Conservation (phyloP, 2,329 filamentous ascomycete genomes). For the Penicillium sp. region DNA sequence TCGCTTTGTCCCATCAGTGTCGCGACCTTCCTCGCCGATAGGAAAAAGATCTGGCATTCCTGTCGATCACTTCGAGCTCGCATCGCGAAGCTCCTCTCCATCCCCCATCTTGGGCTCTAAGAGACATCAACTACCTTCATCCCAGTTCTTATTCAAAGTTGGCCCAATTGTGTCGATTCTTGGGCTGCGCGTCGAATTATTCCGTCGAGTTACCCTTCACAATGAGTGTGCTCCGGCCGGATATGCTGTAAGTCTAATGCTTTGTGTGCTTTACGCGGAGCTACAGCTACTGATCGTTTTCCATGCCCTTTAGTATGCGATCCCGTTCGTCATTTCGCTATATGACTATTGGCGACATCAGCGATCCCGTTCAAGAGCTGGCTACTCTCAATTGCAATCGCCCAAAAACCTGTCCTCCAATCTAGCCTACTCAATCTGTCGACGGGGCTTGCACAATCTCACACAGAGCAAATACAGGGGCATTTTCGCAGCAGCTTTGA, state of each 20-base stretch:
- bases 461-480: conserved; percentile 41
- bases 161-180: conserved; percentile 11
- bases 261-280: background rate
- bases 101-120: conserved; percentile 12
- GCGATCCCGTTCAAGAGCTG: conserved; percentile 25
- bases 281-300: conserved; percentile 15
- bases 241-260: conserved; percentile 34
- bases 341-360: conserved; percentile 45
- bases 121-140: conserved; percentile 5
- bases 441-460: conserved; percentile 33
- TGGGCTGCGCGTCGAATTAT: conserved; percentile 31
- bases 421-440: conserved; percentile 30
- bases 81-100: conserved; percentile 20
- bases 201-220: conserved; percentile 44
- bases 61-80: conserved; percentile 29
- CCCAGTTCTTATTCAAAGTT: conserved; percentile 17
- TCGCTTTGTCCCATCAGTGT: conserved; percentile 33
- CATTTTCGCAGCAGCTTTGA: conserved; percentile 40
- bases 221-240: conserved; percentile 46
- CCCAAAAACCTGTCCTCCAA: conserved; percentile 20
- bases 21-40: conserved; percentile 24
- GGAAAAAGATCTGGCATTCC: conserved; percentile 33
- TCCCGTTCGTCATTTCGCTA: conserved; percentile 45
- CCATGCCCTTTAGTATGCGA: conserved; percentile 31
- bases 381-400: conserved; percentile 23